Evolutionary conservation across 805 yeast species (phyloP).

Genomic region (Clavispora santaluciae): DNA sequence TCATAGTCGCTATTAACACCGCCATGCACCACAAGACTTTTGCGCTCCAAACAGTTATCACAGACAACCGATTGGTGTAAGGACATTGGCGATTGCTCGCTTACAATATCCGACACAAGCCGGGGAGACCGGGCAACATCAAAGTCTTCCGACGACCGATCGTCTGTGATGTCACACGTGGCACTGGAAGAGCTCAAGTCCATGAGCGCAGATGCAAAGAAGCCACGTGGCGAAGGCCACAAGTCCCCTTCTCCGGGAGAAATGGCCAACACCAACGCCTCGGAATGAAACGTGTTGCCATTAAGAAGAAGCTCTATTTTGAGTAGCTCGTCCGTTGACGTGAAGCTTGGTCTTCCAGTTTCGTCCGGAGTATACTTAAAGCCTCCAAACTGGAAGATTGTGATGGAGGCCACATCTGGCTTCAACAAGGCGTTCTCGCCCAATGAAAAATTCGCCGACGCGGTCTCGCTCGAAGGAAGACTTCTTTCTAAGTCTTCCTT

Average conservation of each 20-base stretch:
- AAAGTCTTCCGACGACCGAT: not conserved
- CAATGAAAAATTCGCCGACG: not conserved
- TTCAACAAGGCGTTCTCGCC: conserved; percentile 2
- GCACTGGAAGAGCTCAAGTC: conserved; percentile 9
- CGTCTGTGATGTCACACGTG: conserved; percentile 3
- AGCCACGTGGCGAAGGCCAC: conserved; percentile 38
- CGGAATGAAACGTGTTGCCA: conserved; percentile 17
- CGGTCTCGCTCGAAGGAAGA: not conserved
- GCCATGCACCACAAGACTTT: conserved; percentile 35
- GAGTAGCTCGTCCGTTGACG: conserved; percentile 31
- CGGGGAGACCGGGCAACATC: conserved; percentile 3
- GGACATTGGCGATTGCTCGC: not conserved
- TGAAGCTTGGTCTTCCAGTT: conserved; percentile 18
- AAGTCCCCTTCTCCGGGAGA: conserved; percentile 4
- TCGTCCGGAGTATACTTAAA: conserved; percentile 16
- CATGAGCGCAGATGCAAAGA: conserved; percentile 30
- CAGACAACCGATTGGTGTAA: not conserved
- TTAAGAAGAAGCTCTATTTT: conserved; percentile 30
- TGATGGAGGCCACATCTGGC: conserved; percentile 18
- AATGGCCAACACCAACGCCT: conserved; percentile 16
- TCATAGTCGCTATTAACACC: conserved; percentile 30
- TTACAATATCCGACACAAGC: not conserved
- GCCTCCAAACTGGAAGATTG: conserved; percentile 39
- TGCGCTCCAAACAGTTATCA: conserved; percentile 21
- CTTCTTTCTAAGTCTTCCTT: not conserved